phyloP scores from a whole-genome alignment of 176 grass and related monocot genomes.

The Paspalum notatum region DNA sequence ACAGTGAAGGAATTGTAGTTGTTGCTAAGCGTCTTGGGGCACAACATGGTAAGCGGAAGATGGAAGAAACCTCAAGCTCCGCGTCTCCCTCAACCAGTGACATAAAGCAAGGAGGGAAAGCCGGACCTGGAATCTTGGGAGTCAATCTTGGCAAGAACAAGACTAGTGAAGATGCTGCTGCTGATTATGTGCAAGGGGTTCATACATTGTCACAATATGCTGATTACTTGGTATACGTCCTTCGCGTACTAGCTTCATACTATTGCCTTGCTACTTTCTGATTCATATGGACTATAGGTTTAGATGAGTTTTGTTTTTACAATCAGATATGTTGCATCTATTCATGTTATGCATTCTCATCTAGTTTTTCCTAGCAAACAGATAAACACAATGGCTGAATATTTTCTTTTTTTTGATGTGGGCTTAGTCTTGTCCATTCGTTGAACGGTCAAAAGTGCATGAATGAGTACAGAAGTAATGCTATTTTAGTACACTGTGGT shows the following conservation, averaged over 20 bases:
- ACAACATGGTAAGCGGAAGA: conserved; percentile 97
- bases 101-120: conserved; percentile 90
- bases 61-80: conserved; percentile 85
- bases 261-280: not conserved
- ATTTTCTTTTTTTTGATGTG: not conserved
- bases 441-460: conserved; percentile 3
- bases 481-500: not conserved
- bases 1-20: conserved; percentile 92
- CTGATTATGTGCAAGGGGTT: conserved; percentile 97
- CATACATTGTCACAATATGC: conserved; percentile 99
- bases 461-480: conserved; percentile 18
- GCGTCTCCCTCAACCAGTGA: conserved; percentile 37
- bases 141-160: conserved; percentile 99
- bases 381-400: conserved; percentile 2
- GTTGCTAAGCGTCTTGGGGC: conserved; percentile 96
- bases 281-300: conserved; percentile 29
- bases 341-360: conserved; percentile 22
- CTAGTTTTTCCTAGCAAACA: not conserved
- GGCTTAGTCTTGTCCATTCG: not conserved
- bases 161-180: conserved; percentile 87
- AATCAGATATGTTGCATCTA: conserved; percentile 1
- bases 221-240: conserved; percentile 83
- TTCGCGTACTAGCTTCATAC: conserved; percentile 32
- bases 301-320: not conserved
- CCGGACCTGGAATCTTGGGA: conserved; percentile 92